phyloP scores from a whole-genome alignment of 1,284 basidiomycete genomes.

The Pseudozyma thailandica region DNA sequence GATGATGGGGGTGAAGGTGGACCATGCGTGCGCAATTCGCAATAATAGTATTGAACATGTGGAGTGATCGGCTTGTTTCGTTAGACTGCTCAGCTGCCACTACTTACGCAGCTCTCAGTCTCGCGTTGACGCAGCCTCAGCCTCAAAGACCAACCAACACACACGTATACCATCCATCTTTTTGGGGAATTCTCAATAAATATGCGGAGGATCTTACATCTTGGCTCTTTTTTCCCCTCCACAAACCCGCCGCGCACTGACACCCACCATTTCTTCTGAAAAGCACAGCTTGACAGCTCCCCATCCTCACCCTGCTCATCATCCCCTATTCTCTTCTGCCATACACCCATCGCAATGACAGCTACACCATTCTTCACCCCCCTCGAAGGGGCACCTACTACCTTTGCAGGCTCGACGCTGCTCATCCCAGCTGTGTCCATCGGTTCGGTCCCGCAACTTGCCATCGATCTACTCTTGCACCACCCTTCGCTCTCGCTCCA shows the following conservation, averaged over 20 bases:
- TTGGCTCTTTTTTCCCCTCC: conserved; percentile 5
- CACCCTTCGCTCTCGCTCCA: conserved; percentile 24
- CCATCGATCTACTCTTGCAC: conserved; percentile 59
- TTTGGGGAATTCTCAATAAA: not conserved
- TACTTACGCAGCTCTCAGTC: conserved; percentile 6
- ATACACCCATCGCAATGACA: conserved; percentile 6
- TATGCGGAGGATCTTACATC: conserved; percentile 16
- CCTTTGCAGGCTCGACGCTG: conserved; percentile 44
- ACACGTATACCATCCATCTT: conserved; percentile 8
- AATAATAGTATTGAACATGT: conserved; percentile 24
- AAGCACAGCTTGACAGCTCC: conserved; percentile 21
- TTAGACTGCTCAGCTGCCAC: not conserved
- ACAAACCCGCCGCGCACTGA: conserved; percentile 14
- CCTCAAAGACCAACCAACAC: no score
- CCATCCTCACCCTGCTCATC: not conserved
- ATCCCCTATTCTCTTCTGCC: not conserved
- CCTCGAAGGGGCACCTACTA: not conserved
- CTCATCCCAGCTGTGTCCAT: conserved; percentile 58
- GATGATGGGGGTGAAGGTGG: conserved; percentile 18
- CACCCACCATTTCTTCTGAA: not conserved
- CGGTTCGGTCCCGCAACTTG: conserved; percentile 59
- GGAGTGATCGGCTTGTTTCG: conserved; percentile 38
- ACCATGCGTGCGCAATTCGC: conserved; percentile 12
- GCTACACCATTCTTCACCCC: conserved; percentile 27
- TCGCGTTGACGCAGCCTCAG: conserved; percentile 18